Evolutionary conservation across 495 filamentous ascomycete genomes (phyloP).

Genomic region (Podospora sp.): DNA sequence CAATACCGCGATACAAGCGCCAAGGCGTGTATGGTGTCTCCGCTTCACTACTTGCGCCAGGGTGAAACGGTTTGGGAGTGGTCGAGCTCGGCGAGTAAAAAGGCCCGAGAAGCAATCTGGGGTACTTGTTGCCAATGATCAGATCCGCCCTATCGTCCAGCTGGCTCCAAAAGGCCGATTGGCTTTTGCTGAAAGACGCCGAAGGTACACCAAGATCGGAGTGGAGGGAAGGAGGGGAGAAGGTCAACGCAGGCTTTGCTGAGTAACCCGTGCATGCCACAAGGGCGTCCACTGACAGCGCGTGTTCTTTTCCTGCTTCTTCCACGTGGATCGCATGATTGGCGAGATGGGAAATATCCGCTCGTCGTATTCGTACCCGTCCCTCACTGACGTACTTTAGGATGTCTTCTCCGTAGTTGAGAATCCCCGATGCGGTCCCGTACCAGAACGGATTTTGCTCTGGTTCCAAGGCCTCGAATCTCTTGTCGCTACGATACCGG

Average conservation of each 20-base stretch:
- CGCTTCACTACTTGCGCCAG: slow-evolving; percentile 2
- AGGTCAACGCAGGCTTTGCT: slow-evolving; percentile 22
- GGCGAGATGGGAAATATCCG: slow-evolving; percentile 60
- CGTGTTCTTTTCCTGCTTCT: slow-evolving; percentile 40
- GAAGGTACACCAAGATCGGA: slow-evolving; percentile 28
- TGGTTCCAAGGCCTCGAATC: slow-evolving; percentile 57
- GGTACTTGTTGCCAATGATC: slow-evolving; percentile 61
- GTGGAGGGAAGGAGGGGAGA: slow-evolving; percentile 10
- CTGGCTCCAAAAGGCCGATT: slow-evolving; percentile 23
- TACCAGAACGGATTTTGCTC: slow-evolving; percentile 61
- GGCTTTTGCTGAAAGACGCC: neutral
- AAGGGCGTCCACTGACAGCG: slow-evolving; percentile 58
- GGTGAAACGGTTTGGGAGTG: slow-evolving; percentile 8
- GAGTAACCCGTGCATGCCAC: slow-evolving; percentile 66
- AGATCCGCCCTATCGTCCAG: slow-evolving; percentile 51
- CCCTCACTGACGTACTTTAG: slow-evolving; percentile 60
- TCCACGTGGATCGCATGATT: slow-evolving; percentile 47
- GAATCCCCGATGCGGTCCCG: slow-evolving; percentile 48
- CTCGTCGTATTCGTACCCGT: slow-evolving; percentile 61
- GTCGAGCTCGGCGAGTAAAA: slow-evolving; percentile 23
- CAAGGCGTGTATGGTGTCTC: slow-evolving; percentile 37
- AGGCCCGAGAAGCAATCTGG: slow-evolving; percentile 48
- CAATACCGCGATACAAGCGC: slow-evolving; percentile 67
- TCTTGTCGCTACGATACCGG: slow-evolving; percentile 54
- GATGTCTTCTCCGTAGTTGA: slow-evolving; percentile 69